Conservation (phyloP, 768 basidiomycete species). For the Hortiboletus campestris region DNA sequence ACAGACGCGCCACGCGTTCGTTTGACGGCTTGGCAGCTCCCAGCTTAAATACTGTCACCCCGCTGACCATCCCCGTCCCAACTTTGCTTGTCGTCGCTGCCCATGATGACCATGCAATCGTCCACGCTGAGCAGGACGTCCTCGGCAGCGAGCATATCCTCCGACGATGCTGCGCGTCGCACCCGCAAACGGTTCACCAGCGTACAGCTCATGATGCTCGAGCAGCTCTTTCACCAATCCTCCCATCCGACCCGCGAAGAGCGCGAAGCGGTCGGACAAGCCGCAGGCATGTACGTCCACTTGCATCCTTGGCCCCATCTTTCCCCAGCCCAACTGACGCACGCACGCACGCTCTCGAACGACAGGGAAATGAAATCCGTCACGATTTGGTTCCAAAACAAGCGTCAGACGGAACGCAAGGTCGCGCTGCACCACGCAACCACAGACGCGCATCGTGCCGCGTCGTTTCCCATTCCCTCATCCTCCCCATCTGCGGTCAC, state of each 20-base stretch:
- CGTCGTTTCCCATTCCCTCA: slow-evolving; percentile 16
- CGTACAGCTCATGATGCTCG: slow-evolving; percentile 67
- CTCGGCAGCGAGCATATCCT: slow-evolving; percentile 55
- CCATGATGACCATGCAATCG: slow-evolving; percentile 16
- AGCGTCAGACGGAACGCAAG: slow-evolving; percentile 50
- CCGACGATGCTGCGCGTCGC: slow-evolving; percentile 50
- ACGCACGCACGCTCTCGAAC: too few relatives aligned
- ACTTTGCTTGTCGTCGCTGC: slow-evolving; percentile 1
- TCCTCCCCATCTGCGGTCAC: slow-evolving; percentile 13
- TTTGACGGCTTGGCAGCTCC: slow-evolving; percentile 18
- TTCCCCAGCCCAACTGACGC: slow-evolving; percentile 6
- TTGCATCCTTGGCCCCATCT: background rate
- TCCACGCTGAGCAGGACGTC: slow-evolving; percentile 50
- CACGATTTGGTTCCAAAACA: slow-evolving; percentile 37
- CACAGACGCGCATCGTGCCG: slow-evolving; percentile 15
- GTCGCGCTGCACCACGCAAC: slow-evolving; percentile 43
- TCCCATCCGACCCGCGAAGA: slow-evolving; percentile 77
- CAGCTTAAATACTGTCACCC: slow-evolving; percentile 25
- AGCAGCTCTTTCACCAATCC: slow-evolving; percentile 67
- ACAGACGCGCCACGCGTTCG: slow-evolving; percentile 31
- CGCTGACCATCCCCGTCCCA: background rate
- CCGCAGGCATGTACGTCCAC: slow-evolving; percentile 59
- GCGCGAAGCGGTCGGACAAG: slow-evolving; percentile 59
- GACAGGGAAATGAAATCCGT: slow-evolving; percentile 35
- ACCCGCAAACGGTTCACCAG: slow-evolving; percentile 72